phyloP scores from a whole-genome alignment of 148 eudicot species.

The Rhododendron ferrugineum region DNA sequence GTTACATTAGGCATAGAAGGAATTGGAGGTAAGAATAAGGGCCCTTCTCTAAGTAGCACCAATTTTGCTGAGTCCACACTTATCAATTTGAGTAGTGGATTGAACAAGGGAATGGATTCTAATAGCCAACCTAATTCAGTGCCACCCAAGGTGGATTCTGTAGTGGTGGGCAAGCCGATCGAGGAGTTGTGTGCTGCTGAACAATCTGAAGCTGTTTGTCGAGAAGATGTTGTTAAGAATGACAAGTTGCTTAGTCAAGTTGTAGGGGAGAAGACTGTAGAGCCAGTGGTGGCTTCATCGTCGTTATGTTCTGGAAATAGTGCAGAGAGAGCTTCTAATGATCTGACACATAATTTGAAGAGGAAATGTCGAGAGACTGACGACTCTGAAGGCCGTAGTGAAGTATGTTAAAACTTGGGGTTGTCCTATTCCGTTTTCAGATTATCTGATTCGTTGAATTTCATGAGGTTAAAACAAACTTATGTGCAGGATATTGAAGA shows the following conservation, averaged over 20 bases:
- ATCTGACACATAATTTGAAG: slow-evolving; percentile 46
- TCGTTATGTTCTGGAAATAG: slow-evolving; percentile 94
- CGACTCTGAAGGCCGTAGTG: slow-evolving; percentile 76
- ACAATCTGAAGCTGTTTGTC: slow-evolving; percentile 17
- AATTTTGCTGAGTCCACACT: slow-evolving; percentile 23
- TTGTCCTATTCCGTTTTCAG: background rate
- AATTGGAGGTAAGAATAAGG: slow-evolving; percentile 25
- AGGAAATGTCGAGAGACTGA: slow-evolving; percentile 61
- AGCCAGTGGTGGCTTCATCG: slow-evolving; percentile 64
- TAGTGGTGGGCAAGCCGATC: slow-evolving; percentile 22
- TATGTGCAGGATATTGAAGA: slow-evolving; percentile 74
- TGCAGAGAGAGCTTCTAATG: slow-evolving; percentile 64
- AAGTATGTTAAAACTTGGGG: slow-evolving; percentile 34
- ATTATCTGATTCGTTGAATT: slow-evolving; percentile 1
- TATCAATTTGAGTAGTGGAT: slow-evolving; percentile 22
- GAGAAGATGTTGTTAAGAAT: slow-evolving; percentile 17
- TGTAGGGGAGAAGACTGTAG: slow-evolving; percentile 36
- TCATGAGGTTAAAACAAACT: background rate
- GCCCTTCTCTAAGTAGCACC: slow-evolving; percentile 16
- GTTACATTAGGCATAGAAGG: slow-evolving; percentile 25
- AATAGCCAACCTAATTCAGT: slow-evolving; percentile 21
- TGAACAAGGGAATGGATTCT: slow-evolving; percentile 29
- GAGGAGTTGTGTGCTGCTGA: slow-evolving; percentile 25
- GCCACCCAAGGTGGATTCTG: slow-evolving; percentile 19
- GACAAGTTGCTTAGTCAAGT: background rate